These are phyloP conservation scores for Sistotremastrum suecicum DNA, from an alignment of 768 basidiomycete genomes.

Conservation along the genomic window DNA sequence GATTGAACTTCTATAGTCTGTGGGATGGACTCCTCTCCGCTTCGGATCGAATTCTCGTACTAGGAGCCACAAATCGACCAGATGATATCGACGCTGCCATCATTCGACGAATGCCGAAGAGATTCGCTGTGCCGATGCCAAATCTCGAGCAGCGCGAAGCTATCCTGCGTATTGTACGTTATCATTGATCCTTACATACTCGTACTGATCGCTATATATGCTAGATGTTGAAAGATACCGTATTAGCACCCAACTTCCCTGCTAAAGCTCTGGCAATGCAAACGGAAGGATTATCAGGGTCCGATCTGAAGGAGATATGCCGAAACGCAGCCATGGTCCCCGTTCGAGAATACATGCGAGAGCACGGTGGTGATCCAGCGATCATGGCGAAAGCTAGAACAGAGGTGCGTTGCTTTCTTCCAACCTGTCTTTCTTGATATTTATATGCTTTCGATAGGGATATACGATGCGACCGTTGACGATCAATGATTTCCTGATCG, in stretches of 20 bases:
- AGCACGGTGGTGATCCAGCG: conserved; percentile 28
- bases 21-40: conserved; percentile 91
- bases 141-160: conserved; percentile 64
- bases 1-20: conserved; percentile 30
- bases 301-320: conserved; percentile 85
- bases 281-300: conserved; percentile 72
- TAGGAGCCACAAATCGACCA: conserved; percentile 93
- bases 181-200: background rate
- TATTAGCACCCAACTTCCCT: conserved; percentile 46
- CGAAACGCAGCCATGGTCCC: conserved; percentile 90
- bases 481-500: conserved; percentile 49
- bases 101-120: conserved; percentile 94
- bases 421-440: background rate
- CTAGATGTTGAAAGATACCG: conserved; percentile 78
- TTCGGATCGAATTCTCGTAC: conserved; percentile 70
- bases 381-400: conserved; percentile 28
- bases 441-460: conserved; percentile 32
- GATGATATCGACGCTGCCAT: conserved; percentile 84
- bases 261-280: conserved; percentile 47
- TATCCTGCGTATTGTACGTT: conserved; percentile 63
- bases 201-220: background rate
- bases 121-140: conserved; percentile 77
- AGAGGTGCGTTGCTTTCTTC: conserved; percentile 27
- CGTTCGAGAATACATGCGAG: conserved; percentile 69
- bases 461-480: conserved; percentile 63